Conservation (phyloP, 495 filamentous ascomycete genomes). For the Antarctomyces pellizariae region DNA sequence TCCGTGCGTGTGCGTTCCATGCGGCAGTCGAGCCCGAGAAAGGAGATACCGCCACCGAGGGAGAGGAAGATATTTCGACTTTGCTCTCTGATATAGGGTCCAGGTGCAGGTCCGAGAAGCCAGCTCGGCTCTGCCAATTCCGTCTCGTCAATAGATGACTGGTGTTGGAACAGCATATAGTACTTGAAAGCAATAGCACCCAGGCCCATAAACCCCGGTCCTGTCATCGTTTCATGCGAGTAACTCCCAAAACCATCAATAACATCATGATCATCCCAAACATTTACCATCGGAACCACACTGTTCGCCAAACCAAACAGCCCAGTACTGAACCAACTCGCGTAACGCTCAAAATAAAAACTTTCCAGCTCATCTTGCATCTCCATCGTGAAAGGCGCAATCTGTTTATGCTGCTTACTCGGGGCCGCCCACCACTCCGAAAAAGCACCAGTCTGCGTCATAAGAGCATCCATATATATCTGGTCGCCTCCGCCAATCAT, state of each 20-base stretch:
- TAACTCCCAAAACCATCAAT: slow-evolving; percentile 95
- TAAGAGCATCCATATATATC: slow-evolving; percentile 76
- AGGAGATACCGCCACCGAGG: slow-evolving; percentile 52
- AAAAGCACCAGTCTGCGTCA: slow-evolving; percentile 49
- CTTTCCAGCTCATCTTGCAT: slow-evolving; percentile 69
- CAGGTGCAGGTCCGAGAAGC: slow-evolving; percentile 54
- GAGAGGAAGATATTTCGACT: slow-evolving; percentile 74
- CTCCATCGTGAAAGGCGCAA: slow-evolving; percentile 41
- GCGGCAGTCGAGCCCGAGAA: slow-evolving; percentile 74
- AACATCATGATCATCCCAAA: slow-evolving; percentile 96
- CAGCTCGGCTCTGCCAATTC: slow-evolving; percentile 74
- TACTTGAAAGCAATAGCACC: slow-evolving; percentile 91
- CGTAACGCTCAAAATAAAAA: slow-evolving; percentile 73
- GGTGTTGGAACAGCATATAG: slow-evolving; percentile 95
- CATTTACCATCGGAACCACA: slow-evolving; percentile 96
- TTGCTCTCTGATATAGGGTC: slow-evolving; percentile 73
- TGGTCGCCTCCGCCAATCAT: slow-evolving; percentile 98
- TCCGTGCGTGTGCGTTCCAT: slow-evolving; percentile 70
- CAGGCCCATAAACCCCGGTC: slow-evolving; percentile 71
- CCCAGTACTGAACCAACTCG: slow-evolving; percentile 84
- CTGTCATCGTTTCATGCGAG: slow-evolving; percentile 72
- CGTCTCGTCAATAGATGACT: slow-evolving; percentile 57
- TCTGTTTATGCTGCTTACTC: slow-evolving; percentile 56
- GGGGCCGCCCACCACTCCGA: slow-evolving; percentile 63
- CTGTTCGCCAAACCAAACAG: slow-evolving; percentile 77